phyloP scores from a whole-genome alignment of 2,329 filamentous ascomycete species.

The Diplodia sapinea region DNA sequence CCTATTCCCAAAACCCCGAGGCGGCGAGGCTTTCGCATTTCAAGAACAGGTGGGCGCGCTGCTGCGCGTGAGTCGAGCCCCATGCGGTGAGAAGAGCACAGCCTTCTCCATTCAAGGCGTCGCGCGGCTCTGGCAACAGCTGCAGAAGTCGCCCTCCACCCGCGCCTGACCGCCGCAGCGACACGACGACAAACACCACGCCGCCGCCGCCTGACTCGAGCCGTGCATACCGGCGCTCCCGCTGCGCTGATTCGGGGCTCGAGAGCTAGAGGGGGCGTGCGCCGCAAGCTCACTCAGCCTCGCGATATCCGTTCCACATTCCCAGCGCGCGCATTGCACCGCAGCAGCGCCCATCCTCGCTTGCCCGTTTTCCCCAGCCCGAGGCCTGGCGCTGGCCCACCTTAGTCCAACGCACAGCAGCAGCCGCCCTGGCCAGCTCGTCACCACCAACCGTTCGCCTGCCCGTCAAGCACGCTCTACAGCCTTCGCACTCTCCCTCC shows the following conservation, averaged over 20 bases:
- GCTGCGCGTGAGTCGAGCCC: constrained; percentile 21
- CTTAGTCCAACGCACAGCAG: constrained; percentile 19
- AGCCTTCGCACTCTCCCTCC: constrained; percentile 7
- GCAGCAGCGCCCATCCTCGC: constrained; percentile 11
- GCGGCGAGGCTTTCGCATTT: constrained; percentile 20
- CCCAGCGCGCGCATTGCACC: constrained; percentile 14
- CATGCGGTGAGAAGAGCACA: constrained; percentile 25
- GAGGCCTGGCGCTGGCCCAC: constrained; percentile 15
- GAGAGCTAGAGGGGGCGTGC: constrained; percentile 14
- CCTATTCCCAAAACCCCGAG: constrained; percentile 26
- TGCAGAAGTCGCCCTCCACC: constrained; percentile 5
- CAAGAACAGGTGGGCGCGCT: not conserved
- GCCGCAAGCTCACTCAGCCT: constrained; percentile 24
- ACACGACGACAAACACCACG: constrained; percentile 26
- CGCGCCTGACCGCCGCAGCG: constrained; percentile 9
- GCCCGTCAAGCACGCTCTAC: constrained; percentile 6
- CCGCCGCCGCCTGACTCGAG: constrained; percentile 17
- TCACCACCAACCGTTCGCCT: constrained; percentile 5
- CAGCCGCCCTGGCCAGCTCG: constrained; percentile 24
- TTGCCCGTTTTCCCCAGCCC: constrained; percentile 14
- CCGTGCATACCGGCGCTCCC: constrained; percentile 29
- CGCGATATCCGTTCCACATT: constrained; percentile 20
- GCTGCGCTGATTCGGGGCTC: constrained; percentile 22
- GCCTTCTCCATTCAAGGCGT: constrained; percentile 10
- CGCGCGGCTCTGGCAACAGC: constrained; percentile 21